phyloP scores from a whole-genome alignment of 108 stramenopile genomes.

The Conticribra guillardii region DNA sequence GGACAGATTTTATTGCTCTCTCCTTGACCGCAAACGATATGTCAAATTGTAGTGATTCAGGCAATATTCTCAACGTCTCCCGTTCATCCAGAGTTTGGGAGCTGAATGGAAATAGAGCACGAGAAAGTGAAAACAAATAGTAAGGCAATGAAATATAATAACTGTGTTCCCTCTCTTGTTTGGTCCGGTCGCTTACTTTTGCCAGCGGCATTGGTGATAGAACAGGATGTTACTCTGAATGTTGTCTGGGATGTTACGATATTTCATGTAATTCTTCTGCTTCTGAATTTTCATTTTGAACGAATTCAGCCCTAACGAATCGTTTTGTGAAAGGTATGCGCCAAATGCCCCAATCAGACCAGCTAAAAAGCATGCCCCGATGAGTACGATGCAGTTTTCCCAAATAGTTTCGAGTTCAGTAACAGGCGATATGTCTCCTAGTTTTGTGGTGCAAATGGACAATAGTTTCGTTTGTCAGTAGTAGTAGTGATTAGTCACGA shows the following conservation, averaged over 20 bases:
- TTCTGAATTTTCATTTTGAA: slow-evolving; percentile 57
- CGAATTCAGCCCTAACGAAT: slow-evolving; percentile 44
- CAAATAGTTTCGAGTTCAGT: slow-evolving; percentile 58
- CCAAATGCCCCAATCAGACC: slow-evolving; percentile 49
- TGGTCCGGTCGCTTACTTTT: too few species aligned
- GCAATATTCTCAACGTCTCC: slow-evolving; percentile 40
- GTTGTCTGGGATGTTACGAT: slow-evolving; percentile 38
- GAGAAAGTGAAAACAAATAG: too few species aligned
- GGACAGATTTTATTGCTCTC: slow-evolving; percentile 33
- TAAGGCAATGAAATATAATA: too few species aligned
- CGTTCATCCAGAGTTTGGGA: slow-evolving; percentile 47
- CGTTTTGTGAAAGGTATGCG: slow-evolving; percentile 36
- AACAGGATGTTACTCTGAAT: slow-evolving; percentile 43
- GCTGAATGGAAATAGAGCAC: too few species aligned
- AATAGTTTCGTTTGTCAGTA: too few species aligned
- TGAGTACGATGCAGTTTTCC: slow-evolving; percentile 47
- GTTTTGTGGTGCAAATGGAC: slow-evolving; percentile 4
- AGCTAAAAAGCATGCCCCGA: slow-evolving; percentile 56
- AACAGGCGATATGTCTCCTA: slow-evolving; percentile 56
- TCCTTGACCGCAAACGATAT: slow-evolving; percentile 44
- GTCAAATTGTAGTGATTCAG: slow-evolving; percentile 57
- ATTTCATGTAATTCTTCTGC: slow-evolving; percentile 52
- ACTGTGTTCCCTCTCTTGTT: too few species aligned
- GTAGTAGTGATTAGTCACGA: too few species aligned
- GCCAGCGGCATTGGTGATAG: slow-evolving; percentile 51